Base-by-base conservation (phyloP, 2,329 filamentous ascomycete species). In the Nannizziopsis arthrosporioides region DNA sequence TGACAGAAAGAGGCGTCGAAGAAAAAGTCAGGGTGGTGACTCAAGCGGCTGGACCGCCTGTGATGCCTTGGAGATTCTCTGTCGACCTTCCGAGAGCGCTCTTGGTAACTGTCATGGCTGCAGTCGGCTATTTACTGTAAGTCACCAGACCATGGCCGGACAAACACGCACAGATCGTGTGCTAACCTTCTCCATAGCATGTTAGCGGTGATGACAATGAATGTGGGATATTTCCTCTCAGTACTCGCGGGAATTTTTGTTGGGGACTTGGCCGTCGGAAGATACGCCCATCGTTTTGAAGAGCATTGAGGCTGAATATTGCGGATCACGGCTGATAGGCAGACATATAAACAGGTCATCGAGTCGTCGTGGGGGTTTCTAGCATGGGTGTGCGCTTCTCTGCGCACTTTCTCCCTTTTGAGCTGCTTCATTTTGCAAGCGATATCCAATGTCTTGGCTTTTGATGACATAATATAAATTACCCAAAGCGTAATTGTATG, bases 171-270 rank as follows among this genome's bases (percentile, higher is more conserved):
- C 9, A 18, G 7, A 11, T 18, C 49, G 18, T 54, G 57, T 46
- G 55, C 51, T 45, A 22, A 53, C 45, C 9, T n/a, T 15, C 9
- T 44, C 11, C 12, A 9, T 17, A 94, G 88, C 51, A 94, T 94
- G 88, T 70, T 94, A 68, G 85, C 84, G 11, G 84, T 93, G 61
- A 94, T 92, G 86, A 89, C 85, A 1, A 79, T 86, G 71, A 92
- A 92, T 57, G 76, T 90, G 12, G 86, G 85, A 10, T 92, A 92
- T 63, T 90, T 90, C 63, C 66, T 87, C 47, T 88, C 84, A 0
- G 75, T 89, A n/a, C 73, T 93, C 9, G 82, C 73, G 3, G 83
- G 83, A 11, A 77, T 84, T 1, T 95, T 96, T 60, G 61, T 93
- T n/a, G 90, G 90, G 18, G 92, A 92, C 63, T 68, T 96, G 38